Percentiles rank a stretch among this genome's conserved stretches.
Conservation (phyloP, 495 filamentous ascomycete genomes). For the Neurospora intermedia region DNA sequence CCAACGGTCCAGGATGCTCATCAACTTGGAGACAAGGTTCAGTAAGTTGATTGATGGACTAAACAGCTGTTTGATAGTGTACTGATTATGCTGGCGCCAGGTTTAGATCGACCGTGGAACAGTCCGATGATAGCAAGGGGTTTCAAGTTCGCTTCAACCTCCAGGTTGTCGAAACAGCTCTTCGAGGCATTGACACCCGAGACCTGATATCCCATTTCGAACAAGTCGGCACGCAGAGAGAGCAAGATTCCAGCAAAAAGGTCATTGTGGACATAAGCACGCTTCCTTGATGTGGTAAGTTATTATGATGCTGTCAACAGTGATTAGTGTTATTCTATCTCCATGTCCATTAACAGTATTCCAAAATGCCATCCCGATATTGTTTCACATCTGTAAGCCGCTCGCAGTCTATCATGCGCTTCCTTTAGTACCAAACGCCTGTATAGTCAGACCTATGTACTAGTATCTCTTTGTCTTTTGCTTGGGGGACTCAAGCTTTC, state of each 20-base stretch:
- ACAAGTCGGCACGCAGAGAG: slow-evolving; percentile 16
- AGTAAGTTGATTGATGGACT: slow-evolving; percentile 14
- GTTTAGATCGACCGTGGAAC: slow-evolving; percentile 15
- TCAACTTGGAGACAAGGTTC: slow-evolving; percentile 16
- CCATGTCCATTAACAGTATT: background rate
- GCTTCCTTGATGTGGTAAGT: slow-evolving; percentile 3
- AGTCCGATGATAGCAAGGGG: slow-evolving; percentile 12
- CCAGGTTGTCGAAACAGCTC: slow-evolving; percentile 13
- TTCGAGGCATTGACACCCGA: slow-evolving; percentile 13
- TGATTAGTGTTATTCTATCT: background rate
- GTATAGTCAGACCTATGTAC: too few relatives aligned
- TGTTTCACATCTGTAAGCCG: too few relatives aligned
- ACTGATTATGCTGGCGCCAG: slow-evolving; percentile 11
- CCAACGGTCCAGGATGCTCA: slow-evolving; percentile 19
- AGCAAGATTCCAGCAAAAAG: slow-evolving; percentile 12
- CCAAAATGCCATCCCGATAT: background rate
- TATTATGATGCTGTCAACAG: background rate
- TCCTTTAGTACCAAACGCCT: too few relatives aligned
- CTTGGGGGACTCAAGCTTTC: too few relatives aligned
- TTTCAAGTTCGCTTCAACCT: slow-evolving; percentile 22
- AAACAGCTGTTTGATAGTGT: background rate
- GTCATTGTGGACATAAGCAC: slow-evolving; percentile 11
- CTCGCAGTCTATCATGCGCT: too few relatives aligned
- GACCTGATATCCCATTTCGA: slow-evolving; percentile 22
- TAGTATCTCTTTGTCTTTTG: too few relatives aligned